These are phyloP conservation scores for Lyophyllum semitale DNA, from an alignment of 768 basidiomycete genomes.

Conservation along the genomic window DNA sequence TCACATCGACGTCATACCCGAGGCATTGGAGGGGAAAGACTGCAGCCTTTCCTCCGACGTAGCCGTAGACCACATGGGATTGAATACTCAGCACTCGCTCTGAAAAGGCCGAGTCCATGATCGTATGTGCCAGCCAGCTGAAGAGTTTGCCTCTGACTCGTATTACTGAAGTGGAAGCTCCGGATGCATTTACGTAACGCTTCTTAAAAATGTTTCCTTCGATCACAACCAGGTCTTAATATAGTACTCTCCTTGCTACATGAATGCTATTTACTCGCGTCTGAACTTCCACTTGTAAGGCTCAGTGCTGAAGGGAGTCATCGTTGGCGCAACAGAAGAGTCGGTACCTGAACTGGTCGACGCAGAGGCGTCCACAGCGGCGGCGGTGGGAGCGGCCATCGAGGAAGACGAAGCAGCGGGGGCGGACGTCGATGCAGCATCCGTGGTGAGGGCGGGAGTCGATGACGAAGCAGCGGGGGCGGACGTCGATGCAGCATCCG, in stretches of 20 bases:
- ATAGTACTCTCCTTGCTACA: not conserved
- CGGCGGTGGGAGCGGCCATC: not conserved
- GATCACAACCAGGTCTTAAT: not conserved
- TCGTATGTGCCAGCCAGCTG: not conserved
- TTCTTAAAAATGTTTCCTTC: not conserved
- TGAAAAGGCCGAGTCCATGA: conserved; percentile 11
- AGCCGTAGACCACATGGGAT: conserved; percentile 91
- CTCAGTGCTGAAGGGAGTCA: conserved; percentile 32
- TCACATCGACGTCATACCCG: conserved; percentile 94
- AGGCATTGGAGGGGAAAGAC: conserved; percentile 80
- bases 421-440: conserved; percentile 14
- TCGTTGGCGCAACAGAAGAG: conserved; percentile 15
- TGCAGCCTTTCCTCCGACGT: conserved; percentile 86
- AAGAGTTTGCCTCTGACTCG: conserved; percentile 14
- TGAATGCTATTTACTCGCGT: conserved; percentile 11
- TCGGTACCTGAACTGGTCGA: not conserved
- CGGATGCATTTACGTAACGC: conserved; percentile 8
- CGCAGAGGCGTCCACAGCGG: not conserved
- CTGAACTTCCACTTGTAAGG: conserved; percentile 42
- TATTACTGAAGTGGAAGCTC: not conserved
- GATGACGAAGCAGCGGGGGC: conserved; percentile 2
- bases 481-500: conserved; percentile 15
- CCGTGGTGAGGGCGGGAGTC: conserved; percentile 22
- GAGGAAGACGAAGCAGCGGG: conserved; percentile 1
- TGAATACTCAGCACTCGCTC: conserved; percentile 86